Percentiles rank a stretch among this genome's conserved stretches.
These are phyloP conservation scores for Tulasnella sp. DNA, from an alignment of 768 basidiomycete genomes.

Conservation along the genomic window DNA sequence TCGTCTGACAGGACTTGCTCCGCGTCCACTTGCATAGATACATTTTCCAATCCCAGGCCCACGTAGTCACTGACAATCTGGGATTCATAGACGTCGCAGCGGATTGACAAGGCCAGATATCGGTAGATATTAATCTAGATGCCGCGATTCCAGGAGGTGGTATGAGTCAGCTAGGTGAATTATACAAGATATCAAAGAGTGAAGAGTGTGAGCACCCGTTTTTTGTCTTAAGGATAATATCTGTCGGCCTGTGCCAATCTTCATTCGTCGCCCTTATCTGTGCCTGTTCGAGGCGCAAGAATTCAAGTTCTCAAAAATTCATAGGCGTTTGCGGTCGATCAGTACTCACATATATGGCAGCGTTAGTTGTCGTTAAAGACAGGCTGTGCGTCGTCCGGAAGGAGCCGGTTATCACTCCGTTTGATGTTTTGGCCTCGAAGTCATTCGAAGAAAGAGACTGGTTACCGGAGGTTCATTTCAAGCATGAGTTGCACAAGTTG, in stretches of 20 bases:
- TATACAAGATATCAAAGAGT: no score
- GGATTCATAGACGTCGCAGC: no score
- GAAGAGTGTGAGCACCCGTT: neutral
- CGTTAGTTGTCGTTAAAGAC: slow-evolving; percentile 4
- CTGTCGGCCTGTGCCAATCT: slow-evolving; percentile 8
- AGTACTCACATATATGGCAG: neutral
- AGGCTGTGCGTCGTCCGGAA: neutral
- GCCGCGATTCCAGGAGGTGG: neutral
- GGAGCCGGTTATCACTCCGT: neutral
- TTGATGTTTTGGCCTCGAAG: neutral
- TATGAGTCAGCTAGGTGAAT: neutral
- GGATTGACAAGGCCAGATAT: no score
- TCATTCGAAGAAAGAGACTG: neutral
- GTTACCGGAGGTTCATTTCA: no score
- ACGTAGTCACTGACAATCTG: no score
- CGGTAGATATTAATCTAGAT: no score
- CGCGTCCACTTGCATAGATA: neutral
- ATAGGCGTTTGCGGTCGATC: neutral
- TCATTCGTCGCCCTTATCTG: neutral
- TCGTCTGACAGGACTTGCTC: neutral
- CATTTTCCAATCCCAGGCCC: neutral
- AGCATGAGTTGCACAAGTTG: no score
- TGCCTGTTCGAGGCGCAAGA: neutral
- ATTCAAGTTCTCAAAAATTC: no score
- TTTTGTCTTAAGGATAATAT: neutral